phyloP scores from a whole-genome alignment of 2,329 filamentous ascomycete genomes.

The Cordyceps cicadae region DNA sequence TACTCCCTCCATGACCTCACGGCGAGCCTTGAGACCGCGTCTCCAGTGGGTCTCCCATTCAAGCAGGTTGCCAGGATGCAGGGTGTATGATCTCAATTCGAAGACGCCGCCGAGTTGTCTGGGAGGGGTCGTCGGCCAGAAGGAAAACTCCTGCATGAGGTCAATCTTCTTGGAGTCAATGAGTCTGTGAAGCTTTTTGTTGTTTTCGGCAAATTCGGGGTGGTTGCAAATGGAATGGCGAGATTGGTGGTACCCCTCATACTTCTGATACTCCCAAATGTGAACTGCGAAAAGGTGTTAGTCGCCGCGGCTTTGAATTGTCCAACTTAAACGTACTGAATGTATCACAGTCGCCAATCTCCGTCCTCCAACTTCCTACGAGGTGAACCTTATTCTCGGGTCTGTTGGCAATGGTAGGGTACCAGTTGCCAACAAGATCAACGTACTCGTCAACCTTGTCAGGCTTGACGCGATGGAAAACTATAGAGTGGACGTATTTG shows the following conservation, averaged over 20 bases:
- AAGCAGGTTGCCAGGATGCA: conserved; percentile 89
- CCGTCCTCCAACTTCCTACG: conserved; percentile 95
- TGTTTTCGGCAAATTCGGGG: conserved; percentile 76
- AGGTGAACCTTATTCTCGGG: conserved; percentile 91
- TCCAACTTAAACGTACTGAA: conserved; percentile 60
- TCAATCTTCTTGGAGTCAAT: conserved; percentile 80
- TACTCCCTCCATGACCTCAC: conserved; percentile 97
- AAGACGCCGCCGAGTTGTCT: conserved; percentile 87
- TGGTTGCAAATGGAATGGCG: conserved; percentile 76
- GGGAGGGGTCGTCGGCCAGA: conserved; percentile 93
- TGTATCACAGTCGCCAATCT: conserved; percentile 94
- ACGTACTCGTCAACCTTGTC: conserved; percentile 95
- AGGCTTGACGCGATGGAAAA: conserved; percentile 91
- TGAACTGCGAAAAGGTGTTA: conserved; percentile 57
- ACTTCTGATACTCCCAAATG: conserved; percentile 99
- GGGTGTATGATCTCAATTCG: conserved; percentile 90
- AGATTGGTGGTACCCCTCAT: conserved; percentile 90
- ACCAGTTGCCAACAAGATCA: conserved; percentile 81
- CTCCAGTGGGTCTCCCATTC: conserved; percentile 99
- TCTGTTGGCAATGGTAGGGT: conserved; percentile 76
- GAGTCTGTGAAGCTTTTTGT: conserved; percentile 73
- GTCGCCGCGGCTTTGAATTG: not conserved
- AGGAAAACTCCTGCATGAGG: conserved; percentile 98
- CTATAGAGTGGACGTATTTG: conserved; percentile 97
- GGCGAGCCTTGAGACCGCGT: conserved; percentile 76